phyloP scores from a whole-genome alignment of 805 yeast genomes.

The Candida awuae region DNA sequence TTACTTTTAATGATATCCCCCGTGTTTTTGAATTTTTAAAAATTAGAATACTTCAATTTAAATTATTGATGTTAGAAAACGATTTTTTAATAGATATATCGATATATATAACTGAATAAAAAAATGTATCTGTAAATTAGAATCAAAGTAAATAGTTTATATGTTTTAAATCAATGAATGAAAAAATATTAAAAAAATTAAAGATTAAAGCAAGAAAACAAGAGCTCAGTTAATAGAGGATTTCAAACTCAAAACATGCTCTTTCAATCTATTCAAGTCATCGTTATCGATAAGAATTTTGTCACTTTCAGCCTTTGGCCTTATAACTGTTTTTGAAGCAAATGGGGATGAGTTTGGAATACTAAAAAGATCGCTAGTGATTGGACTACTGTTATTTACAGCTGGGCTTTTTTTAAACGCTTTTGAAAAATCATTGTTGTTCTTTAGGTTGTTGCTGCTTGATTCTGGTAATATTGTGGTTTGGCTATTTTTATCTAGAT shows the following conservation, averaged over 20 bases:
- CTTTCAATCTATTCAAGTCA: conserved; percentile 25
- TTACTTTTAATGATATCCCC: neutral
- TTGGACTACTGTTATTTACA: neutral
- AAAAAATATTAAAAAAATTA: neutral
- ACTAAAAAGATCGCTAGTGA: conserved; percentile 2
- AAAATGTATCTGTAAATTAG: no score
- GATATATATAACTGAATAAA: neutral
- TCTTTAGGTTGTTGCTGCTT: neutral
- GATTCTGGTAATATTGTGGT: conserved; percentile 8
- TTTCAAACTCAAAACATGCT: conserved; percentile 25
- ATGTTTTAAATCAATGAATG: neutral
- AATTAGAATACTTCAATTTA: no score
- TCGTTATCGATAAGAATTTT: conserved; percentile 19
- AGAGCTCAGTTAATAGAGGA: conserved; percentile 14
- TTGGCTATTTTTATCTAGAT: neutral
- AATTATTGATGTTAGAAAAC: no score
- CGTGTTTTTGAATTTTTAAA: neutral
- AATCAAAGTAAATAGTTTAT: no score
- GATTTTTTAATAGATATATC: no score
- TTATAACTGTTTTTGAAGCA: neutral
- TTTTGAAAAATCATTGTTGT: conserved; percentile 11
- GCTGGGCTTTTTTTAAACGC: conserved; percentile 11
- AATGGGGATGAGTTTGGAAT: neutral
- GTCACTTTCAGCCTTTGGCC: conserved; percentile 2
- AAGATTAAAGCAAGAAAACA: neutral